Evolutionary conservation across 1,284 basidiomycete genomes (phyloP).

Genomic region (Volvariella volvacea): DNA sequence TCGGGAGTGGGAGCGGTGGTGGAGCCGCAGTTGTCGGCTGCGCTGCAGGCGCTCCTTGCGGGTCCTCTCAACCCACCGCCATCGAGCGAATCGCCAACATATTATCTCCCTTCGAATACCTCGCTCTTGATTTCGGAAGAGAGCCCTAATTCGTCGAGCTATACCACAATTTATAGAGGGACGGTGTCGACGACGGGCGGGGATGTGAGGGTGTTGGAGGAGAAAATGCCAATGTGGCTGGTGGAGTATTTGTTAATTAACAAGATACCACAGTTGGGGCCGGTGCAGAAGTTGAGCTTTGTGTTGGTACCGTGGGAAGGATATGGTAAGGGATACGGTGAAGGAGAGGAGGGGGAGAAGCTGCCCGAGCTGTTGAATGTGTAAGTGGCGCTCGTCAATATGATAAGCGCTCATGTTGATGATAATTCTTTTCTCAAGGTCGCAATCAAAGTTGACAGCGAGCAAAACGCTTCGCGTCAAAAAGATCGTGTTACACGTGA

Average conservation of each 20-base stretch:
- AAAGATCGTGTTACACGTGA: constrained; percentile 79
- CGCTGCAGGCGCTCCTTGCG: constrained; percentile 62
- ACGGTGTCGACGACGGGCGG: constrained; percentile 47
- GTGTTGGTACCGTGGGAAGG: constrained; percentile 74
- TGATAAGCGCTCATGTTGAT: neutral
- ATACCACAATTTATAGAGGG: constrained; percentile 75
- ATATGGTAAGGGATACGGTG: constrained; percentile 16
- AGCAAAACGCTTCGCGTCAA: constrained; percentile 79
- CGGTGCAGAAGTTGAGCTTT: constrained; percentile 77
- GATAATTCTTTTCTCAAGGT: constrained; percentile 25
- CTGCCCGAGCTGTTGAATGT: constrained; percentile 74
- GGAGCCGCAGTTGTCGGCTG: constrained; percentile 23
- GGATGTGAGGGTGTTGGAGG: constrained; percentile 70
- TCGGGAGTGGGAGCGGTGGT: neutral
- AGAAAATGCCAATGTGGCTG: constrained; percentile 81
- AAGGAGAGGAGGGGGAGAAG: constrained; percentile 39
- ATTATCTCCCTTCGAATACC: constrained; percentile 60
- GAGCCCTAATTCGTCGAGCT: constrained; percentile 49
- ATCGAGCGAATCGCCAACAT: constrained; percentile 65
- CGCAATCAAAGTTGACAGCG: constrained; percentile 84
- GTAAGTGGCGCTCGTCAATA: constrained; percentile 49
- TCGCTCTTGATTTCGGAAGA: constrained; percentile 82
- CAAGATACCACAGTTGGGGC: constrained; percentile 41
- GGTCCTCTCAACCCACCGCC: constrained; percentile 67
- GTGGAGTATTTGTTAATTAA: constrained; percentile 80